Percentiles rank a stretch among this genome's conserved stretches.
phyloP scores from a whole-genome alignment of 371 early-diverging fungal species.

The Rhizopus delemar region DNA sequence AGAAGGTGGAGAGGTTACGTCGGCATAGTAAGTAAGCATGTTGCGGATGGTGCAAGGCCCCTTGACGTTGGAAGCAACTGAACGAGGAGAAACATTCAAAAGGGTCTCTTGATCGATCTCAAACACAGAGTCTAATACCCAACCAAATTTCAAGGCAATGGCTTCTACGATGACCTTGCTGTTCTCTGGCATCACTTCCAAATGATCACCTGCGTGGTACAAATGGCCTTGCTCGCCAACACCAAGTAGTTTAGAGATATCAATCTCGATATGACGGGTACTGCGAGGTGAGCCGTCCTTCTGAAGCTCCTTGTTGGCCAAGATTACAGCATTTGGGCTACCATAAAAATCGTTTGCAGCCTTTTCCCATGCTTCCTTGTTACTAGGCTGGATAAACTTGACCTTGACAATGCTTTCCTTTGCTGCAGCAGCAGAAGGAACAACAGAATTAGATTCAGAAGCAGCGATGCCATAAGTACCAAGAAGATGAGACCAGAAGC shows the following conservation, averaged over 20 bases:
- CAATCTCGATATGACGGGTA: constrained; percentile 54
- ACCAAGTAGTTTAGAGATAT: constrained; percentile 30
- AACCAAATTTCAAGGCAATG: constrained; percentile 47
- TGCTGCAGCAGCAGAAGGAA: constrained; percentile 28
- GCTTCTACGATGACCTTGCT: constrained; percentile 38
- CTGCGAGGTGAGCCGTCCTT: constrained; percentile 38
- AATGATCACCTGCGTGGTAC: constrained; percentile 59
- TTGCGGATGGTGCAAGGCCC: constrained; percentile 54
- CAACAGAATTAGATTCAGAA: constrained; percentile 35
- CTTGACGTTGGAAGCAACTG: constrained; percentile 47
- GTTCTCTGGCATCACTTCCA: constrained; percentile 58
- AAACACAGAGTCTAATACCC: constrained; percentile 58
- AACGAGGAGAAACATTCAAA: constrained; percentile 46
- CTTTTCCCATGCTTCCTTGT: constrained; percentile 33
- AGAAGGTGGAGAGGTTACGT: constrained; percentile 48
- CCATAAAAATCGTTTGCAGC: constrained; percentile 34
- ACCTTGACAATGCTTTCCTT: constrained; percentile 23
- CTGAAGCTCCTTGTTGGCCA: constrained; percentile 38
- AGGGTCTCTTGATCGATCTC: constrained; percentile 39
- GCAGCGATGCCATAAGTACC: constrained; percentile 34
- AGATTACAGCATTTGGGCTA: constrained; percentile 28
- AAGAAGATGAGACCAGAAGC: constrained; percentile 44
- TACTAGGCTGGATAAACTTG: constrained; percentile 28
- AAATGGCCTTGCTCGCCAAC: constrained; percentile 24
- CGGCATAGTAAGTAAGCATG: constrained; percentile 53